A percentile compares a stretch with the other conserved stretches of the same genome.
Conservation (phyloP, 2,329 filamentous ascomycete species). For the Alternaria novae-zelandiae region DNA sequence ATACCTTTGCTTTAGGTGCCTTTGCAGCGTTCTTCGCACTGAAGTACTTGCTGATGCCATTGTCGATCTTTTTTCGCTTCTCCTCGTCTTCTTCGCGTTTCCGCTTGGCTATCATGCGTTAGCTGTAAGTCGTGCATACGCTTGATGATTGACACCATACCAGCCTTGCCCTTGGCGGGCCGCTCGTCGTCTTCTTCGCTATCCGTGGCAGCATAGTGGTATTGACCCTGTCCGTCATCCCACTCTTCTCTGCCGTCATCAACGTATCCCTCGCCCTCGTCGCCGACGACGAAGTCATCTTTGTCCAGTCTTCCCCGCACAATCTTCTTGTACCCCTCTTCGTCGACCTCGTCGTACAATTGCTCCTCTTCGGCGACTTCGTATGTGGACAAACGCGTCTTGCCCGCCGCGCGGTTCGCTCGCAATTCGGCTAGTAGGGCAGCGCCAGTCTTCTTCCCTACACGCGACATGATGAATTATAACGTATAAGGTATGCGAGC, state of each 20-base stretch:
- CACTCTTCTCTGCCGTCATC: conserved; percentile 85
- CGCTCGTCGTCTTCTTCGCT: conserved; percentile 78
- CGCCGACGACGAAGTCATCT: conserved; percentile 98
- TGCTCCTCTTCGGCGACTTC: conserved; percentile 82
- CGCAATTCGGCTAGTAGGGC: conserved; percentile 72
- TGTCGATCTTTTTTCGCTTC: conserved; percentile 84
- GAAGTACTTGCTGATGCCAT: conserved; percentile 94
- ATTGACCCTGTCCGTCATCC: conserved; percentile 74
- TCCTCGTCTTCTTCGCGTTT: conserved; percentile 87
- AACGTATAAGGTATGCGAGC: conserved; percentile 13
- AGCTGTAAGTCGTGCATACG: conserved; percentile 14
- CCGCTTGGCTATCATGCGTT: conserved; percentile 70
- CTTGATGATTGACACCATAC: conserved; percentile 42
- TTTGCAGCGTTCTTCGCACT: conserved; percentile 70
- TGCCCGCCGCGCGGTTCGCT: conserved; percentile 84
- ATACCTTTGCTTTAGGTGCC: conserved; percentile 81
- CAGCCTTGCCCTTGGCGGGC: conserved; percentile 64
- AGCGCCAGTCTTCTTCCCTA: conserved; percentile 31
- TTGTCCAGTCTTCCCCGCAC: conserved; percentile 86
- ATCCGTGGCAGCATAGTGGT: conserved; percentile 65
- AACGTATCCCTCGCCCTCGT: conserved; percentile 95
- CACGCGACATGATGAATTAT: conserved; percentile 44
- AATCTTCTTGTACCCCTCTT: conserved; percentile 96
- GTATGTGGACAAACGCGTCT: conserved; percentile 88
- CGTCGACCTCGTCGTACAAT: conserved; percentile 95